Base-by-base conservation (phyloP, 352 stramenopile genomes). In the Phytophthora idaei region DNA sequence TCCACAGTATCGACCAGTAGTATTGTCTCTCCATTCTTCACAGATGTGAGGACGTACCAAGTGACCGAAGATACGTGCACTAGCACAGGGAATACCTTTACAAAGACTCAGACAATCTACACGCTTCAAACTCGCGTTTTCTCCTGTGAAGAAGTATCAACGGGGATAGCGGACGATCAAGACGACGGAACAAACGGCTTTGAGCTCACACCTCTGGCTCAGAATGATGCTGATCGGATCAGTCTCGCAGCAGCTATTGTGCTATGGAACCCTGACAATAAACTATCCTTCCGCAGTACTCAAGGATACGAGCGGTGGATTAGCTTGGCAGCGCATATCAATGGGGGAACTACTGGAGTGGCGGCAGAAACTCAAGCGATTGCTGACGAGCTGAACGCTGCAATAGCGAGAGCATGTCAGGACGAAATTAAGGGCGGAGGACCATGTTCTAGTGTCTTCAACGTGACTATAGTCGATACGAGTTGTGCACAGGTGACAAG, bases 241-340 rank as follows among this genome's bases (percentile, higher is more conserved):
- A 85, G 78, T 39, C 51, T 89, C 4, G 76, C 71, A 5, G 71
- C 72, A 3, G 63, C 72, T 1, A 51, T 68, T 9, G 57, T 74
- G 15, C 58, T 93, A 7, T 90, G 83, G 81, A 47, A 87, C 25
- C 32, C 74, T 0, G 25, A 58, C 2, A 85, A 77, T 4, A 8
- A 49, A 2, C 41, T 85, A 2, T 90, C 85, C 4, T 91, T 93
- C 57, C 51, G 84, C 1, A 66, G 75, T 21, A 9, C 32, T 15
- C 55, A 61, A 42, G 83, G 85, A 3, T 92, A 89, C 60, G 58
- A 78, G 31, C 56, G 57, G 11, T 93, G 85, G 85, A 67, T 86
- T 27, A 21, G 36, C 1, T 32, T 68, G n/a, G 59, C 69, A 32
- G 48, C 64, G 12, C 47, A 51, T 28, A 56, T 67, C 0, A 48